phyloP scores from a whole-genome alignment of 805 yeast species.

The Priceomyces haplophilus region DNA sequence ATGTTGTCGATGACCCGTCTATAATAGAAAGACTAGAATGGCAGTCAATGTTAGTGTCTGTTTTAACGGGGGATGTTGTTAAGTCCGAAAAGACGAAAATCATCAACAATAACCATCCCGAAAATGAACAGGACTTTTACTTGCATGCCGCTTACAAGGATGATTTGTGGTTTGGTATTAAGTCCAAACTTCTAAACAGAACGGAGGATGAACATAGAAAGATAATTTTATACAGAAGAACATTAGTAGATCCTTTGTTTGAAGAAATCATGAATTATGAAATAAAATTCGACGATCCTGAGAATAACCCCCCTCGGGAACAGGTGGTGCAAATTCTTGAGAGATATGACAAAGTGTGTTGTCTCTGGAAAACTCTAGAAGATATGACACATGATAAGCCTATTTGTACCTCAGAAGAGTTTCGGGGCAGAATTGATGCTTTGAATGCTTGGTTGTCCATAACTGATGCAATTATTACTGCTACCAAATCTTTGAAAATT shows the following conservation, averaged over 20 bases:
- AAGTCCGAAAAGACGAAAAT: slow-evolving; percentile 82
- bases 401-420: slow-evolving; percentile 57
- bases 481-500: slow-evolving; percentile 53
- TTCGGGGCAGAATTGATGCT: slow-evolving; percentile 67
- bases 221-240: slow-evolving; percentile 64
- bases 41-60: slow-evolving; percentile 91
- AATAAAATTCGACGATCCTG: slow-evolving; percentile 41
- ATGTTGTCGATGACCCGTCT: slow-evolving; percentile 41
- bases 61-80: slow-evolving; percentile 92
- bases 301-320: slow-evolving; percentile 26
- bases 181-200: slow-evolving; percentile 78
- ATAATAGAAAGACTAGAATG: slow-evolving; percentile 84
- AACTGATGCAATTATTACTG: slow-evolving; percentile 63
- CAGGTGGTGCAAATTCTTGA: slow-evolving; percentile 59
- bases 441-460: slow-evolving; percentile 81
- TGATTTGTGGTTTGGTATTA: slow-evolving; percentile 82
- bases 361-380: slow-evolving; percentile 72
- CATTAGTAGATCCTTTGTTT: slow-evolving; percentile 68
- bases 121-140: slow-evolving; percentile 44
- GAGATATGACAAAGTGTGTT: slow-evolving; percentile 63
- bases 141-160: slow-evolving; percentile 58
- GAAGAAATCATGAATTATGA: slow-evolving; percentile 67
- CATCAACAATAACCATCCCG: slow-evolving; percentile 44
- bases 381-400: slow-evolving; percentile 83
- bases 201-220: slow-evolving; percentile 74